These are phyloP conservation scores for Achlya hypogyna DNA, from an alignment of 352 stramenopile species.

Conservation along the genomic window DNA sequence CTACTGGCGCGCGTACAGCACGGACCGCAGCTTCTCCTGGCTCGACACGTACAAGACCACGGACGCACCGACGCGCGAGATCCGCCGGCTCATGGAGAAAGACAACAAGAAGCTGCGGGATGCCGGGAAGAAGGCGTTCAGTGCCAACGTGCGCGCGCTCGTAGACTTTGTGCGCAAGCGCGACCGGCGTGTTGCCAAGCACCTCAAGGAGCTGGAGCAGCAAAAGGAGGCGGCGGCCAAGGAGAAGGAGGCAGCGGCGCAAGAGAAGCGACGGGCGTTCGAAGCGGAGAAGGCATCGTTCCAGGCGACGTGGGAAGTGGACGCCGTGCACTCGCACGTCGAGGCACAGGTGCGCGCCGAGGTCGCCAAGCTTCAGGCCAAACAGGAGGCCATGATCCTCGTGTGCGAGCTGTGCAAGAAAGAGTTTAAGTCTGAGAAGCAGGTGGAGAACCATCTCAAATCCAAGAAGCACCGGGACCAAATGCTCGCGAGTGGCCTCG, in stretches of 20 bases:
- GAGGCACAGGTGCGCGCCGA: conserved; percentile 56
- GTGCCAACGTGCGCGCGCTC: conserved; percentile 62
- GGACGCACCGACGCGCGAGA: conserved; percentile 62
- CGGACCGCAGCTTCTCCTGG: conserved; percentile 64
- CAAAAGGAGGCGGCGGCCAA: conserved; percentile 48
- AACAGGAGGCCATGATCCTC: conserved; percentile 57
- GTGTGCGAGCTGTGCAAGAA: conserved; percentile 76
- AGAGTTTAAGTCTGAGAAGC: conserved; percentile 75
- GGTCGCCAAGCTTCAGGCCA: conserved; percentile 49
- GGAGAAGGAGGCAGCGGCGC: conserved; percentile 35
- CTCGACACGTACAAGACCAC: conserved; percentile 77
- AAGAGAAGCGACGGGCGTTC: conserved; percentile 40
- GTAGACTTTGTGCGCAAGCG: conserved; percentile 77
- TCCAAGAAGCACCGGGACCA: conserved; percentile 79
- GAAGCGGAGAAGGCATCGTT: conserved; percentile 26
- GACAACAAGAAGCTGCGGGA: conserved; percentile 85
- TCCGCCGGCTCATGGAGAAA: conserved; percentile 79
- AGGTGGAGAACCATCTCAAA: conserved; percentile 66
- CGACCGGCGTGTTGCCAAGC: conserved; percentile 54
- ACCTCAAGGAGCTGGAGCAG: conserved; percentile 42
- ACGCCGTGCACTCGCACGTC: conserved; percentile 29
- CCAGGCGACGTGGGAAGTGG: conserved; percentile 1
- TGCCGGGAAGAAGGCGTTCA: conserved; percentile 65
- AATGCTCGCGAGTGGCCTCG: conserved; percentile 24
- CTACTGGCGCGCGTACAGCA: conserved; percentile 68